phyloP scores from a whole-genome alignment of 192 early-diverging fungal genomes.

The Jimgerdemannia flammicorona region DNA sequence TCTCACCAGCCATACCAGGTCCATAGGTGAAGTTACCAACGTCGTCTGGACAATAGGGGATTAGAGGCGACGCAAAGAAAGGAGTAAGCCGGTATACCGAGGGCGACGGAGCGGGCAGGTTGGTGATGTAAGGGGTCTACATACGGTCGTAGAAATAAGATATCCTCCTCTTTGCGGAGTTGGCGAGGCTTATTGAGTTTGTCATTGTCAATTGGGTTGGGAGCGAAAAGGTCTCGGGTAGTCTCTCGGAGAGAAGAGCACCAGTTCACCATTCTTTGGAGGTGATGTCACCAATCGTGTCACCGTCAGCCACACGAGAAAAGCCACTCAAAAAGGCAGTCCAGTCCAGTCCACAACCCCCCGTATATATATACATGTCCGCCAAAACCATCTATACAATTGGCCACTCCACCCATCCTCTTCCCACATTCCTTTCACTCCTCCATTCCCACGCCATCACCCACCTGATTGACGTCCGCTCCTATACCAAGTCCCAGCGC shows the following conservation, averaged over 20 bases:
- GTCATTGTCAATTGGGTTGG: slow-evolving; percentile 11
- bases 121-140: background rate
- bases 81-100: background rate
- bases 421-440: no score
- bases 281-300: background rate
- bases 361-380: no score
- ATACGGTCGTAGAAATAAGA: slow-evolving; percentile 61
- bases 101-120: no score
- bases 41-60: slow-evolving; percentile 38
- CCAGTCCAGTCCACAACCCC: background rate
- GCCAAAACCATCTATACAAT: no score
- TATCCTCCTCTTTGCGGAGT: slow-evolving; percentile 51
- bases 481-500: no score
- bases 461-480: no score
- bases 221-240: background rate
- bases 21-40: slow-evolving; percentile 88
- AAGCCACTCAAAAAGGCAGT: background rate
- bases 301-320: background rate
- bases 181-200: slow-evolving; percentile 37
- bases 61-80: slow-evolving; percentile 1
- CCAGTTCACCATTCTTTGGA: background rate
- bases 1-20: slow-evolving; percentile 17
- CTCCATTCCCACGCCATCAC: no score
- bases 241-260: no score
- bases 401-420: no score